Evolutionary conservation across 2,329 filamentous ascomycete species (phyloP).

Genomic region (Blastomyces emzantsi): DNA sequence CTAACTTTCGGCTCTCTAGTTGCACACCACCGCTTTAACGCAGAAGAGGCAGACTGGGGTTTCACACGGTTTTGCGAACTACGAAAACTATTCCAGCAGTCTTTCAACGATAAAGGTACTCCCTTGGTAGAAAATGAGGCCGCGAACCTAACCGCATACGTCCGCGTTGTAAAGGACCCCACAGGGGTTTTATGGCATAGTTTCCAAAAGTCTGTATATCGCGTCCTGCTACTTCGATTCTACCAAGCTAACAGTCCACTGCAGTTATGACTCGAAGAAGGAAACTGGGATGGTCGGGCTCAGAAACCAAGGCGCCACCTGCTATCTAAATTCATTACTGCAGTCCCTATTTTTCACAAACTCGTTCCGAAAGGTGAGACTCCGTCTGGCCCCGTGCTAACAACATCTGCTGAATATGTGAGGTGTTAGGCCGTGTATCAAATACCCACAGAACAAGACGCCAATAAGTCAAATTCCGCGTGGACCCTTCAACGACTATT

Average conservation of each 20-base stretch:
- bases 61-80: slow-evolving; percentile 95
- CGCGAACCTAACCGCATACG: slow-evolving; percentile 39
- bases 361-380: slow-evolving; percentile 74
- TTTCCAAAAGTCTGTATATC: slow-evolving; percentile 33
- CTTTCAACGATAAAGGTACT: slow-evolving; percentile 60
- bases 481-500: slow-evolving; percentile 91
- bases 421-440: slow-evolving; percentile 73
- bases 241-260: slow-evolving; percentile 38
- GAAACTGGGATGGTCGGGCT: slow-evolving; percentile 95
- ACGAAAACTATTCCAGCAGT: slow-evolving; percentile 68
- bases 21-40: slow-evolving; percentile 93
- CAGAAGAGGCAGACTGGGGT: slow-evolving; percentile 95
- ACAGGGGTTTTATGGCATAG: slow-evolving; percentile 43
- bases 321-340: slow-evolving; percentile 75
- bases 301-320: slow-evolving; percentile 92
- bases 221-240: not conserved
- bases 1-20: slow-evolving; percentile 27
- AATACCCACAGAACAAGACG: slow-evolving; percentile 83
- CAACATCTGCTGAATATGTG: slow-evolving; percentile 4
- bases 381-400: not conserved
- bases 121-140: slow-evolving; percentile 44
- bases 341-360: slow-evolving; percentile 84
- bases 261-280: slow-evolving; percentile 91
- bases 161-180: slow-evolving; percentile 42
- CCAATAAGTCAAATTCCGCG: slow-evolving; percentile 74